Conservation (phyloP, 495 filamentous ascomycete genomes). For the Hyaloscypha finlandica region DNA sequence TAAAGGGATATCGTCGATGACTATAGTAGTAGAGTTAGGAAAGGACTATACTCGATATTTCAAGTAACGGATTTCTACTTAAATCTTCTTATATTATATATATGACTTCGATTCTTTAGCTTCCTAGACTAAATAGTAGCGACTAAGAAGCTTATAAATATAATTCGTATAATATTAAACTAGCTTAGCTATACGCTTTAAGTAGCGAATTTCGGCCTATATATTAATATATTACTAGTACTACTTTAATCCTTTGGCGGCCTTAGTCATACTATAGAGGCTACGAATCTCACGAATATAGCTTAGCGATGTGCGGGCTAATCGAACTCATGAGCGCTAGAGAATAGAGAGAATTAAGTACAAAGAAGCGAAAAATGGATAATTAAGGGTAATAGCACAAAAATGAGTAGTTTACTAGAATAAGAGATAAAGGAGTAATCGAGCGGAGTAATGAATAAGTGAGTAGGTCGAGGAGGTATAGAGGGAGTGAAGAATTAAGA, state of each 20-base stretch:
- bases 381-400: conserved; percentile 1
- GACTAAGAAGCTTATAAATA: background rate
- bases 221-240: too few species aligned
- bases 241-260: too few species aligned
- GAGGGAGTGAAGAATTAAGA: background rate
- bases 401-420: background rate
- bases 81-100: background rate
- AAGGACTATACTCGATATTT: background rate
- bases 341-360: background rate
- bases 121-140: background rate
- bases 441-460: background rate
- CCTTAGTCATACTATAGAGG: too few species aligned
- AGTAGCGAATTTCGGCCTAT: too few species aligned
- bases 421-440: background rate
- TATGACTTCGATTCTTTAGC: background rate
- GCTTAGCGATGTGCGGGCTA: too few species aligned
- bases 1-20: background rate
- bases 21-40: background rate
- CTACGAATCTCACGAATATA: too few species aligned
- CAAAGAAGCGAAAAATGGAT: background rate
- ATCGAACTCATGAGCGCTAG: too few species aligned
- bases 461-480: background rate
- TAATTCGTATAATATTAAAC: conserved; percentile 4
- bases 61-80: background rate
- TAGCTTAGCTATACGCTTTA: background rate